Percentiles rank a stretch among this genome's conserved stretches.
These are phyloP conservation scores for Pterulicium gracile DNA, from an alignment of 1,284 basidiomycete genomes.

Conservation along the genomic window DNA sequence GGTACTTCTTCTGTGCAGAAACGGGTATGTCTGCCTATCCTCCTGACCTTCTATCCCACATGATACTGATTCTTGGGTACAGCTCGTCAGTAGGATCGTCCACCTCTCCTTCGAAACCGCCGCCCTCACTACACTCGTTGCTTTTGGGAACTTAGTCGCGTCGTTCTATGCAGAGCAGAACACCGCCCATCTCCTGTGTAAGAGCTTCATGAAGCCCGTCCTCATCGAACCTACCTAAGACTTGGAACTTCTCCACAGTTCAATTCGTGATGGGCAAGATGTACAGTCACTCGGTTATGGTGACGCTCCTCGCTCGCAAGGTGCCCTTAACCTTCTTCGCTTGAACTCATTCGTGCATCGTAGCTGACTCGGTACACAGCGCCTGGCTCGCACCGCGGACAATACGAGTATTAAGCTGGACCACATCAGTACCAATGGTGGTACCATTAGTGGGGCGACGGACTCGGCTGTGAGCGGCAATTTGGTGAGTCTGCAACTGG, in stretches of 20 bases:
- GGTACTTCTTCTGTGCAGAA: too few relatives aligned
- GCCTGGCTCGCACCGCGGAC: too few relatives aligned
- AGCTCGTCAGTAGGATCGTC: neutral
- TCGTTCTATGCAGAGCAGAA: neutral
- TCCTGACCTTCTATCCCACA: too few relatives aligned
- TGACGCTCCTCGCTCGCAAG: neutral
- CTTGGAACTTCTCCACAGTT: neutral
- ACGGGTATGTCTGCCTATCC: too few relatives aligned
- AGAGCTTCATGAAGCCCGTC: neutral
- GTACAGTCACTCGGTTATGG: conserved; percentile 1
- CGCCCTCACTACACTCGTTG: neutral
- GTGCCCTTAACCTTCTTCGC: neutral
- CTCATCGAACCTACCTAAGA: neutral
- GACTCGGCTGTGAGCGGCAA: too few relatives aligned
- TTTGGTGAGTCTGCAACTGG: too few relatives aligned
- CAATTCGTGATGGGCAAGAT: conserved; percentile 1
- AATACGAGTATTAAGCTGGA: too few relatives aligned
- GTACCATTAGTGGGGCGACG: too few relatives aligned
- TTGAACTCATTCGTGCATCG: too few relatives aligned
- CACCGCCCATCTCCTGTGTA: neutral
- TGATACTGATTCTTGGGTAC: neutral
- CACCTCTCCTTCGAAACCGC: neutral
- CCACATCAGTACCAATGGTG: too few relatives aligned
- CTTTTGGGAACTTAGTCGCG: neutral
- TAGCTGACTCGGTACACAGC: too few relatives aligned